Evolutionary conservation across 352 stramenopile species (phyloP).

Genomic region (Phytophthora niederhauseri): DNA sequence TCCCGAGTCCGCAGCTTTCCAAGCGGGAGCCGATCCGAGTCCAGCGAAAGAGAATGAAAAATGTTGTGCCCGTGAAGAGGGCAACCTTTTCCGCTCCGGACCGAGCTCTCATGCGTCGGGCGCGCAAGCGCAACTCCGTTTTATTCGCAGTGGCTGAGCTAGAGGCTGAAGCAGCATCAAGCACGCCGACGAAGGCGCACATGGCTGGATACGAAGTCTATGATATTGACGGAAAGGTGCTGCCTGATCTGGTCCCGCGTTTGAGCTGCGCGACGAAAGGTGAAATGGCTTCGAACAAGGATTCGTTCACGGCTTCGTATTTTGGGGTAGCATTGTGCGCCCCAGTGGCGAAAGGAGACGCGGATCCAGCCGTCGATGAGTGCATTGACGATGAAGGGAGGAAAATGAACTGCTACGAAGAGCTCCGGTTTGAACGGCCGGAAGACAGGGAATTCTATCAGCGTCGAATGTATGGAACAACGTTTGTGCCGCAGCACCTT

Average conservation of each 20-base stretch:
- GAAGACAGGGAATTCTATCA: constrained; percentile 55
- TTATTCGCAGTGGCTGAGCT: constrained; percentile 22
- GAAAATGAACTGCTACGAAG: constrained; percentile 42
- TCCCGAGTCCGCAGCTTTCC: constrained; percentile 1
- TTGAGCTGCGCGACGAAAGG: constrained; percentile 24
- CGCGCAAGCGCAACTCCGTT: constrained; percentile 57
- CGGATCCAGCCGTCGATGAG: not conserved
- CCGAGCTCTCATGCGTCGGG: constrained; percentile 44
- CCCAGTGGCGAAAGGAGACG: constrained; percentile 20
- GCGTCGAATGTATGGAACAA: constrained; percentile 55
- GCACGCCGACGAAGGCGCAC: not conserved
- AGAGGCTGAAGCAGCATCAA: constrained; percentile 1
- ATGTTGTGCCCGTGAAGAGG: constrained; percentile 38
- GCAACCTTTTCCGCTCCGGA: constrained; percentile 33
- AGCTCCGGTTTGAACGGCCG: constrained; percentile 36
- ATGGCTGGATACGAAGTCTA: constrained; percentile 30
- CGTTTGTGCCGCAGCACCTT: constrained; percentile 49
- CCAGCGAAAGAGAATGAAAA: constrained; percentile 38
- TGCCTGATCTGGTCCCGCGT: constrained; percentile 27
- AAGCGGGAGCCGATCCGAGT: constrained; percentile 17
- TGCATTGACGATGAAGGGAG: not conserved
- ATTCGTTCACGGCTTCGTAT: constrained; percentile 22
- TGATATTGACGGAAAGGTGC: constrained; percentile 16
- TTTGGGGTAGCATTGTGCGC: constrained; percentile 28
- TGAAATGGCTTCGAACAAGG: constrained; percentile 22